Conservation (phyloP, 345 rosid genomes). For the Salix dunnii region DNA sequence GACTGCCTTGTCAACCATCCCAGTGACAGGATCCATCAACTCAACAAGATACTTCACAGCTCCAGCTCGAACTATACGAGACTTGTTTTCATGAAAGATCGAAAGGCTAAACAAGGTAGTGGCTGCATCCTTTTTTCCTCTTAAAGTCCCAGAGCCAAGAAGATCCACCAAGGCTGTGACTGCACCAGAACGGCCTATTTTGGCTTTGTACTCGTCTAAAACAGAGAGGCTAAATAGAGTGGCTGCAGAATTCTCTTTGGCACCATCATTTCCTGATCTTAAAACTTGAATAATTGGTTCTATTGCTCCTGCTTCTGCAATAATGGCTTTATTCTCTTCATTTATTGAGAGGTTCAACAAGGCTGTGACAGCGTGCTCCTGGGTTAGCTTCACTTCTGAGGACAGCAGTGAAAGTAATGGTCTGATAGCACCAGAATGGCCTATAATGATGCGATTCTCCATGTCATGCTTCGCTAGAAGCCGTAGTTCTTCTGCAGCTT, state of each 20-base stretch:
- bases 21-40: conserved; percentile 60
- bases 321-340: conserved; percentile 66
- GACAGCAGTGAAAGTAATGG: conserved; percentile 67
- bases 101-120: conserved; percentile 91
- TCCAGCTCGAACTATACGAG: conserved; percentile 90
- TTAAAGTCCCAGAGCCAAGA: conserved; percentile 67
- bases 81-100: conserved; percentile 87
- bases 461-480: conserved; percentile 60
- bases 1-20: conserved; percentile 90
- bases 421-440: conserved; percentile 57
- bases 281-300: conserved; percentile 80
- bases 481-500: conserved; percentile 84
- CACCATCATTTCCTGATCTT: conserved; percentile 69
- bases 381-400: conserved; percentile 58
- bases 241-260: conserved; percentile 90
- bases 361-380: conserved; percentile 90
- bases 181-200: conserved; percentile 82
- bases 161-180: conserved; percentile 73
- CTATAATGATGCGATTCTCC: conserved; percentile 70
- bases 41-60: conserved; percentile 76
- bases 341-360: conserved; percentile 82
- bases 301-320: conserved; percentile 67
- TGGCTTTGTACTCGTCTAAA: conserved; percentile 66
- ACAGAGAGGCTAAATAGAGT: conserved; percentile 78
- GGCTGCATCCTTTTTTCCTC: conserved; percentile 93